Base-by-base conservation (phyloP, 2,329 filamentous ascomycete species). In the Atkinsonella texensis region DNA sequence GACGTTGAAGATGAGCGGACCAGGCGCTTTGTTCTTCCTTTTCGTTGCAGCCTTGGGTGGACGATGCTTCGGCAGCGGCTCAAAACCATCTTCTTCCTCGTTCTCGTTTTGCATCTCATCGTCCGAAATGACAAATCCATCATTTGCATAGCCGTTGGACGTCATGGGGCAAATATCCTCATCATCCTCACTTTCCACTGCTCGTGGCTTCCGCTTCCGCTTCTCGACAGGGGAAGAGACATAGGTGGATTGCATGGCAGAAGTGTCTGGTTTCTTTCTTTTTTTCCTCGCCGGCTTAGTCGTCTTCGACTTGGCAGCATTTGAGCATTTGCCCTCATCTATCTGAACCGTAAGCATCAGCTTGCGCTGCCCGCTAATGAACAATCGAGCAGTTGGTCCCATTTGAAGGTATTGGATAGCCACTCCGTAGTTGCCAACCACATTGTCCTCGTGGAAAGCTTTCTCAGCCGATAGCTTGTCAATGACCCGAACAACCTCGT, bases 401-500 rank as follows among this genome's bases (percentile, higher is more conserved):
- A 74, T 58, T 53, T 73, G 69, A 46, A 89, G 74, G 63, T 96
- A 95, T 57, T 86, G 81, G 50, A 81, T 79, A 1, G 87, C 79
- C 63, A 95, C 90, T 4, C 80, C 79, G 52, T 69, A 62, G n/a
- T 59, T 64, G 32, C 64, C 65, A 40, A 69, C 66, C 12, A 67
- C 60, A 61, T 88, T 87, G 35, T 83, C 71, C 67, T 96, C 89
- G 13, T 65, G 67, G 28, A 98, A 70, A 6, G 83, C 87, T 44
- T 84, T 83, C 60, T 94, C 86, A 5, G 78, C 78, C 8, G 87
- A 70, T 10, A 98, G 73, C 46, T 79, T 76, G 61, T 88, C 81
- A 59, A 96, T 88, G n/a, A 97, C 74, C 40, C 89, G 83, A 62
- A 95, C 86, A 12, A 89, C 76, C 61, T 94, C 87, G 38, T 83